Base-by-base conservation (phyloP, 1,139 yeast genomes). In the Cylindricascospora bacillispora region DNA sequence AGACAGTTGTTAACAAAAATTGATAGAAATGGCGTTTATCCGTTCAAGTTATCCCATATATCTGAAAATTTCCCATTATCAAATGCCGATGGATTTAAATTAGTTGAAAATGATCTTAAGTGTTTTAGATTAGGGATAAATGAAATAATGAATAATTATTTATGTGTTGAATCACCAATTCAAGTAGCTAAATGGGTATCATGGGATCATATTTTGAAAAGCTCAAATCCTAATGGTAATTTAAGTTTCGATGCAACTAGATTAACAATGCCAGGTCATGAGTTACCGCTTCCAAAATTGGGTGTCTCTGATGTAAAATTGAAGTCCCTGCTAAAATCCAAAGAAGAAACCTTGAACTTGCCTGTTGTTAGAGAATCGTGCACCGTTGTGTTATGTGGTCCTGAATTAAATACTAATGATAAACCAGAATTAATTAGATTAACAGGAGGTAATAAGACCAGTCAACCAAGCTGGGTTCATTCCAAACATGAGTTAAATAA, bases 21-120 rank as follows among this genome's bases (percentile, higher is more conserved):
- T 38, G 94, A 83, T 54, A 72, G 70, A 41, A 70, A 76, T 47
- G 81, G 95, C 14, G 97, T 89, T 24, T 89, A 70, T 57, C 97
- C 98, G 34, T 83, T 89, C 65, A 86, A 85, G 58, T 64, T 86
- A 40, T 62, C 79, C 30, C 75, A 78, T 53, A 59, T 78, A 30
- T 65, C 79, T 11, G 62, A 64, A 15, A 48, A 57, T 27, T 74
- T 76, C 67, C 83, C 86, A 42, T 56, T 73, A 27, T 55, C 65
- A 22, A 50, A 49, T 17, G 43, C 54, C 3, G 49, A 57, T 22
- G 53, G 53, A 12, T 59, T 57, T 57, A 49, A 59, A 56, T 48
- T 57, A 44, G 60, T 78, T 37, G 63, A 63, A 36, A 56, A 65
- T 37, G 77, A 74, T 39, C 56, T 75, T 44, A 69, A 64, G 44